Percentiles rank a stretch among this genome's conserved stretches.
These are phyloP conservation scores for Crithidia mellificae DNA, from an alignment of 208 protist genomes.

Conservation along the genomic window DNA sequence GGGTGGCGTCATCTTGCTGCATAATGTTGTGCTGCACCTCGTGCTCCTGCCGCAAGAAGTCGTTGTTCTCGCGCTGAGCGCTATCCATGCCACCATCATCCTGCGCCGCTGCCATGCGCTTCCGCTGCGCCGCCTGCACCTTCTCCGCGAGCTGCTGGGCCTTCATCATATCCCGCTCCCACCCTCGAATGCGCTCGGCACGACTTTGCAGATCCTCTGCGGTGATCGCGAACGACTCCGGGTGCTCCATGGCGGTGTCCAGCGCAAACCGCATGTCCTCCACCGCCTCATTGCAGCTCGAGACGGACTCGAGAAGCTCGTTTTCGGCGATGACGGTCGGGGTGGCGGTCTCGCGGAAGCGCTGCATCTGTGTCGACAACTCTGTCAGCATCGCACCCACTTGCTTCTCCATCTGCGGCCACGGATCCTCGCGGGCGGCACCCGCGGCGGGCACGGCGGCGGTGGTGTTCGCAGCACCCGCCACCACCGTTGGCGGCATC, in stretches of 20 bases:
- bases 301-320: slow-evolving; percentile 68
- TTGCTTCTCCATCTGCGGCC: slow-evolving; percentile 81
- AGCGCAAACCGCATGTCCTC: slow-evolving; percentile 82
- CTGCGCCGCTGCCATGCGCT: slow-evolving; percentile 33
- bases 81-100: slow-evolving; percentile 20
- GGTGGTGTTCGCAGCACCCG: too few species aligned
- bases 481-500: slow-evolving; percentile 5
- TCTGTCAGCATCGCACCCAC: slow-evolving; percentile 69
- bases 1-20: slow-evolving; percentile 67
- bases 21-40: slow-evolving; percentile 56
- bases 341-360: slow-evolving; percentile 42
- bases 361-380: slow-evolving; percentile 57
- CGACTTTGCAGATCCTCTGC: slow-evolving; percentile 71
- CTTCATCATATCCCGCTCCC: slow-evolving; percentile 75
- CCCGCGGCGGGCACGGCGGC: slow-evolving; percentile 1
- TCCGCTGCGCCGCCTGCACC: slow-evolving; percentile 47
- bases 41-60: slow-evolving; percentile 73
- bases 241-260: slow-evolving; percentile 77
- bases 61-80: slow-evolving; percentile 49
- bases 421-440: slow-evolving; percentile 65
- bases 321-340: slow-evolving; percentile 74
- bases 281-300: slow-evolving; percentile 55
- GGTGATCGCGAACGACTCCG: slow-evolving; percentile 73
- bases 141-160: slow-evolving; percentile 59
- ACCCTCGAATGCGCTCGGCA: slow-evolving; percentile 61